Percentiles rank a stretch among this genome's conserved stretches.
phyloP scores from a whole-genome alignment of 2,329 filamentous ascomycete species.

The Ophiobolus disseminans region DNA sequence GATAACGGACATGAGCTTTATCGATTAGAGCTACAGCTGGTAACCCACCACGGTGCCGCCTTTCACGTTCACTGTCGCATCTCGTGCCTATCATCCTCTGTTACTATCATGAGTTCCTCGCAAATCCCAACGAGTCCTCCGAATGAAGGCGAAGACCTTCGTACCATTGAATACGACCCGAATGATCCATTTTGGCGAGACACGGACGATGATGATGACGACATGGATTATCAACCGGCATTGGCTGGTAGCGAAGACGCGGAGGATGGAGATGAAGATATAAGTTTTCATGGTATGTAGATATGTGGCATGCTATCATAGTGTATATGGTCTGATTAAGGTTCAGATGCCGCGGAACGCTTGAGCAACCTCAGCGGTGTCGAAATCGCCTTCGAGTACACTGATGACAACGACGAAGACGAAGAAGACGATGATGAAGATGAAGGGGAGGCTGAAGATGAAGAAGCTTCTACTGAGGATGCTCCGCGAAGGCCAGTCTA shows the following conservation, averaged over 20 bases:
- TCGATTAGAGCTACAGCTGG: conserved; percentile 3
- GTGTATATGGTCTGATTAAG: background rate
- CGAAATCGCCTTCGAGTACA: conserved; percentile 52
- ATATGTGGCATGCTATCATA: background rate
- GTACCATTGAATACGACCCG: conserved; percentile 41
- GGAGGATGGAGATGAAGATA: conserved; percentile 48
- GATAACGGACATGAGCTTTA: conserved; percentile 2
- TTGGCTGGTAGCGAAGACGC: conserved; percentile 50
- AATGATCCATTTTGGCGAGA: conserved; percentile 45
- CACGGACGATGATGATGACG: conserved; percentile 50
- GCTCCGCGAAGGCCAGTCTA: conserved; percentile 33
- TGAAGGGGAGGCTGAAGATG: conserved; percentile 43
- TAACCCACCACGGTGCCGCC: conserved; percentile 2
- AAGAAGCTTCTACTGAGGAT: conserved; percentile 22
- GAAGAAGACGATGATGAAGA: conserved; percentile 44
- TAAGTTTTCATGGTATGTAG: conserved; percentile 45
- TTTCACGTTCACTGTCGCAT: background rate
- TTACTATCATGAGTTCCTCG: conserved; percentile 34
- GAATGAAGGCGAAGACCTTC: conserved; percentile 33
- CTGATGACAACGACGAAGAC: conserved; percentile 47
- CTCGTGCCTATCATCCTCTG: background rate
- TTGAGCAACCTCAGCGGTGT: conserved; percentile 52
- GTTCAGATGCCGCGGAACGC: conserved; percentile 51
- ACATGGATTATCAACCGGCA: conserved; percentile 60
- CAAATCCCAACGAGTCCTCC: conserved; percentile 30